Percentiles rank a stretch among this genome's conserved stretches.
Evolutionary conservation across 176 grass and related monocot genomes (phyloP).

Genomic region (Panicum miliaceum): DNA sequence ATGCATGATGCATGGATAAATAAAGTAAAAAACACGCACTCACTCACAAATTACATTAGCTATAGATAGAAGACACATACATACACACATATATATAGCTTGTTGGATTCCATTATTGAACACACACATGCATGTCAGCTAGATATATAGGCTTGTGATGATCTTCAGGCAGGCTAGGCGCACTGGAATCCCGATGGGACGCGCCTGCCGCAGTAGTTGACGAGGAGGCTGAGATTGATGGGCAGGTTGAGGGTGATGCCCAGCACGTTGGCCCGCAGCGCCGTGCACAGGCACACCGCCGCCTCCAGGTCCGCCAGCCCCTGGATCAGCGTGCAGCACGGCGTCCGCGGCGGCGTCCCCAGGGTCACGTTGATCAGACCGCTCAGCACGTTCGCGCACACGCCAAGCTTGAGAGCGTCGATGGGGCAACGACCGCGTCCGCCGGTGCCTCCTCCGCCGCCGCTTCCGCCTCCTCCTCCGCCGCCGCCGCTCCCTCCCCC

Average conservation of each 20-base stretch:
- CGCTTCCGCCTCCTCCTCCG: background rate
- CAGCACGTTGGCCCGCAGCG: conserved; percentile 61
- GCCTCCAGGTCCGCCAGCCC: conserved; percentile 79
- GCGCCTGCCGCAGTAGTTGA: conserved; percentile 82
- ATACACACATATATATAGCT: no score
- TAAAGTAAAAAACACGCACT: no score
- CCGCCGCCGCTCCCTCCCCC: background rate
- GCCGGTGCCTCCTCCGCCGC: background rate
- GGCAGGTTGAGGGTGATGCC: conserved; percentile 75
- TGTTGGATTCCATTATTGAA: no score
- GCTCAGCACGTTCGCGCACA: conserved; percentile 76
- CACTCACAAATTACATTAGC: no score
- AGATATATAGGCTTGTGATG: no score
- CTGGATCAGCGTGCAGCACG: conserved; percentile 77
- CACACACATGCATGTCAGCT: no score
- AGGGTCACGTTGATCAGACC: conserved; percentile 71
- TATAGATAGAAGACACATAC: no score
- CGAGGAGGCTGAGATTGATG: conserved; percentile 74
- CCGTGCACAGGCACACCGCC: conserved; percentile 77
- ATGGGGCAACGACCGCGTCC: conserved; percentile 51
- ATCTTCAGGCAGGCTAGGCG: background rate
- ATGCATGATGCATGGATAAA: no score
- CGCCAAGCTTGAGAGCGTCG: conserved; percentile 69
- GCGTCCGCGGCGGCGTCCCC: conserved; percentile 62
- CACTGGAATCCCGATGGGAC: conserved; percentile 80